Percentiles rank a stretch among this genome's conserved stretches.
These are phyloP conservation scores for Rhododendron vialii DNA, from an alignment of 148 eudicot genomes.

Conservation along the genomic window DNA sequence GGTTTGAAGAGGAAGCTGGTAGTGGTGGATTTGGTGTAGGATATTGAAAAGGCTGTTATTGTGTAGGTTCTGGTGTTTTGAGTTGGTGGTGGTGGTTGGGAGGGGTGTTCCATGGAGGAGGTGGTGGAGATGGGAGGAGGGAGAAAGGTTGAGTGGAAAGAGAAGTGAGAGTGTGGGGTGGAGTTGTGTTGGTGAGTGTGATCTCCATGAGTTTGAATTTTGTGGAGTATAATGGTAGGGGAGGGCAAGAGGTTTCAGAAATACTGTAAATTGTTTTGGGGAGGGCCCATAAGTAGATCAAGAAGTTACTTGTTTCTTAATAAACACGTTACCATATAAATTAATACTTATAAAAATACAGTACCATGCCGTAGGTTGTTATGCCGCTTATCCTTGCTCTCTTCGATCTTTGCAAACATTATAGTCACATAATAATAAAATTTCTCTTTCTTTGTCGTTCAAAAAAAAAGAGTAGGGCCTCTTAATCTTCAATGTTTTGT, in stretches of 20 bases:
- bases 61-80: slow-evolving; percentile 49
- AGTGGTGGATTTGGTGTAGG: slow-evolving; percentile 59
- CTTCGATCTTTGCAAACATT: too few species aligned
- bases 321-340: too few species aligned
- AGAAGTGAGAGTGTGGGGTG: background rate
- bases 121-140: slow-evolving; percentile 2
- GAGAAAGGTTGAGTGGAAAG: background rate
- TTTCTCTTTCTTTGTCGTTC: too few species aligned
- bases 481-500: too few species aligned
- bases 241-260: background rate
- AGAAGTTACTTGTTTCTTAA: too few species aligned
- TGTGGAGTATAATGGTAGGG: background rate
- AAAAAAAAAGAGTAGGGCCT: too few species aligned
- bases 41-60: slow-evolving; percentile 62
- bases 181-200: background rate
- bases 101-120: slow-evolving; percentile 39
- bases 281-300: too few species aligned
- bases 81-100: slow-evolving; percentile 14
- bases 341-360: too few species aligned
- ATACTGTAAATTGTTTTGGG: background rate
- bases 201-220: slow-evolving; percentile 6
- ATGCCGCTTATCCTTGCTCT: too few species aligned
- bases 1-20: slow-evolving; percentile 42
- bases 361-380: too few species aligned
- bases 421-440: too few species aligned